Percentiles rank a stretch among this genome's conserved stretches.
phyloP scores from a whole-genome alignment of 768 basidiomycete species.

The Amanita rimosa region DNA sequence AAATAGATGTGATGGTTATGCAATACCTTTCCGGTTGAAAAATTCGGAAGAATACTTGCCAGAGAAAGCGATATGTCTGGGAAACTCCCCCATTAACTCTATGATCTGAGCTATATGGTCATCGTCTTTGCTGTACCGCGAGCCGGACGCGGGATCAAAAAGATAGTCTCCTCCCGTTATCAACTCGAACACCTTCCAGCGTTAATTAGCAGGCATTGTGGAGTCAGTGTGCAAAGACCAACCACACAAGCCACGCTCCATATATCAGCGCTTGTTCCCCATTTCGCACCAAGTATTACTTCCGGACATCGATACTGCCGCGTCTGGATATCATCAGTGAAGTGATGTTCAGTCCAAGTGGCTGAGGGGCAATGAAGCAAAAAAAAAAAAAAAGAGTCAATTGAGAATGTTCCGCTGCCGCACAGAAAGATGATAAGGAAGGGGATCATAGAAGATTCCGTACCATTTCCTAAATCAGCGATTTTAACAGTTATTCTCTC shows the following conservation, averaged over 20 bases:
- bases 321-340: conserved; percentile 98
- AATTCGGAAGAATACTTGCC: conserved; percentile 94
- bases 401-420: neutral
- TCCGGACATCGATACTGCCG: conserved; percentile 96
- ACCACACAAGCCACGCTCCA: conserved; percentile 97
- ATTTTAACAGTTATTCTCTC: conserved; percentile 96
- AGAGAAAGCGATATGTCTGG: conserved; percentile 68
- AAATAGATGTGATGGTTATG: conserved; percentile 2
- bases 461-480: conserved; percentile 94
- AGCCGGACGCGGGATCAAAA: conserved; percentile 93
- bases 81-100: conserved; percentile 88
- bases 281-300: conserved; percentile 92
- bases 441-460: conserved; percentile 14
- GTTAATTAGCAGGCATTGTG: conserved; percentile 3
- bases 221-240: conserved; percentile 17
- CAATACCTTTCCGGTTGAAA: conserved; percentile 87
- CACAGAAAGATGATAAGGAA: conserved; percentile 3
- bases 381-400: neutral
- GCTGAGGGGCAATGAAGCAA: conserved; percentile 26
- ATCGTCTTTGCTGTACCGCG: conserved; percentile 93
- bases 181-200: conserved; percentile 76
- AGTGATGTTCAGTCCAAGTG: conserved; percentile 90
- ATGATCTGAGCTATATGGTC: conserved; percentile 98
- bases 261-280: conserved; percentile 91
- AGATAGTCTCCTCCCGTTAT: conserved; percentile 96